Base-by-base conservation (phyloP, 2,329 filamentous ascomycete species). In the Chalara sp. region DNA sequence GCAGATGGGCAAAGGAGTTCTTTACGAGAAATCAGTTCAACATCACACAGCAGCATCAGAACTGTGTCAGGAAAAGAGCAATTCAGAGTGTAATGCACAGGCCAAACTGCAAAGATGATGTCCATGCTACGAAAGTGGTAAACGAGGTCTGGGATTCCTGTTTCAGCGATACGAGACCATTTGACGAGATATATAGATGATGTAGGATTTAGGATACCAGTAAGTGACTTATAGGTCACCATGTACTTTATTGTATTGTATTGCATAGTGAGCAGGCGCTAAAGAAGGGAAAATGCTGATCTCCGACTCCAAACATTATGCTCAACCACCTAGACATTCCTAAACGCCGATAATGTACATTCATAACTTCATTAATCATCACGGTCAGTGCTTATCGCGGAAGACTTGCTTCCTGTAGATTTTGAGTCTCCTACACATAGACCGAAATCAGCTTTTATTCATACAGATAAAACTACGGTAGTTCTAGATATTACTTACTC, bases 131-230 rank as follows among this genome's bases (percentile, higher is more conserved):
- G 47, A 89, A 87, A 71, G 84, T 95, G 30, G 89, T 99, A 52
- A 93, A 97, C 69, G 86, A 95, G 69, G 93, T 99, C n/a, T 99
- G 92, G 89, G 91, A 96, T 60, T 96, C 90, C 62, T 99, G 93
- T 69, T 99, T 95, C 67, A 75, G 81, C 47, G 93, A 99, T 70
- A 97, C 92, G 4, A 77, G 93, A 63, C 93, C 93, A 2, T 99
- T 99, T 70, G 90, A 97, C 68, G 92, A 97, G 67, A 90, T 99
- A 48, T 99, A 96, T 68, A 84, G 89, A 67, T 92, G 68, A 60
- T 56, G 60, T 29, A 35, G 43, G 44, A 50, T 44, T 7, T 44
- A 6, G 42, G n/a, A 13, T 29, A 29, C 6, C 29, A 44, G 42
- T 11, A n/a, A 37, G 8, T 37, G 35, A 10, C 35, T 37, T 37